Evolutionary conservation across 2,329 filamentous ascomycete species (phyloP).

Genomic region (Pezicula carpinea): DNA sequence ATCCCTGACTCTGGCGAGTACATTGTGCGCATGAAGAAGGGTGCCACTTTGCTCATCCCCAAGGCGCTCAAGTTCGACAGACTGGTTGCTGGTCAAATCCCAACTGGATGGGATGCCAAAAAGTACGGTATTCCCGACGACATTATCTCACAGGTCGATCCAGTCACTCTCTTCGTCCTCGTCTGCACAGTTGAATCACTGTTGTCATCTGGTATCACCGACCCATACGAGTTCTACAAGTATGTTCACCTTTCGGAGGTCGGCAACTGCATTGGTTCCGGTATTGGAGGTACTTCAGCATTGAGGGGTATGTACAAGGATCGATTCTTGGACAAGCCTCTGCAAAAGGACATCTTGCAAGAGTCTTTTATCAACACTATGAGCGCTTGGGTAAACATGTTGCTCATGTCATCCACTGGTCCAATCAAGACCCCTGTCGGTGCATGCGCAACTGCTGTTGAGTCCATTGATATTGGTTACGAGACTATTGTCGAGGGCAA

Average conservation of each 20-base stretch:
- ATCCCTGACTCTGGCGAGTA: constrained; percentile 91
- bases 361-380: constrained; percentile 99
- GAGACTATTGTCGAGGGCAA: constrained; percentile 99
- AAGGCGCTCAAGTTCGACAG: constrained; percentile 97
- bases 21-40: constrained; percentile 92
- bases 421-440: constrained; percentile 98
- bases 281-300: constrained; percentile 91
- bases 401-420: constrained; percentile 92
- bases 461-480: constrained; percentile 95
- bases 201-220: constrained; percentile 89
- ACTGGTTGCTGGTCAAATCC: constrained; percentile 93
- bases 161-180: constrained; percentile 90
- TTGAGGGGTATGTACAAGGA: constrained; percentile 98
- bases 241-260: constrained; percentile 98
- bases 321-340: constrained; percentile 90
- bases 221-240: constrained; percentile 99
- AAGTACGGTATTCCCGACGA: constrained; percentile 95
- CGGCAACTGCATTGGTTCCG: constrained; percentile 96
- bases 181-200: constrained; percentile 91
- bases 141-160: constrained; percentile 96
- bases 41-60: constrained; percentile 88
- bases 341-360: constrained; percentile 98
- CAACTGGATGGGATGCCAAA: constrained; percentile 95
- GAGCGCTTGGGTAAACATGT: constrained; percentile 99
- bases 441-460: constrained; percentile 94